Evolutionary conservation across 768 basidiomycete genomes (phyloP).

Genomic region (Leccinum uliginosum): DNA sequence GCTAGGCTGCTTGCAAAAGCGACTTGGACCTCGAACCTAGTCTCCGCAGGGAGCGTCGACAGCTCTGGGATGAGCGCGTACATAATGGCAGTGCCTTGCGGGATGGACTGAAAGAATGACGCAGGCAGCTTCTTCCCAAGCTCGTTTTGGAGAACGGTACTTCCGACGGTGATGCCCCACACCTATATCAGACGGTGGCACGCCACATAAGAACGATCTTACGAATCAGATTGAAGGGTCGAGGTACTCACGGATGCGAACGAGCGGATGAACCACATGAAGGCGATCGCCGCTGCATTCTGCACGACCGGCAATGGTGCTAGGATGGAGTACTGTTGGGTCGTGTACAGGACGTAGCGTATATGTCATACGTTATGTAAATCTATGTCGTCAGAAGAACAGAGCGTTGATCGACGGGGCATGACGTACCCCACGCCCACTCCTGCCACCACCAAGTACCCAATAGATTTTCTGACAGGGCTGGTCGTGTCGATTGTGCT

Average conservation of each 20-base stretch:
- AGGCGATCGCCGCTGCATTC: slow-evolving; percentile 43
- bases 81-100: slow-evolving; percentile 37
- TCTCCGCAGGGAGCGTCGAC: slow-evolving; percentile 28
- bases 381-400: background rate
- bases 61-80: slow-evolving; percentile 46
- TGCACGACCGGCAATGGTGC: slow-evolving; percentile 39
- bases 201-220: background rate
- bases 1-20: slow-evolving; percentile 40
- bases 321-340: slow-evolving; percentile 42
- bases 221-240: background rate
- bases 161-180: slow-evolving; percentile 48
- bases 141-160: slow-evolving; percentile 47
- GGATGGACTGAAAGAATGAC: slow-evolving; percentile 31
- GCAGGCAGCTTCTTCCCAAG: slow-evolving; percentile 39
- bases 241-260: slow-evolving; percentile 31
- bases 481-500: slow-evolving; percentile 26
- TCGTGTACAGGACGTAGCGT: slow-evolving; percentile 9
- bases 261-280: slow-evolving; percentile 36
- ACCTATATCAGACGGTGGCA: slow-evolving; percentile 24
- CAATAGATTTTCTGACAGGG: slow-evolving; percentile 19
- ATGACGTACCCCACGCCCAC: slow-evolving; percentile 4
- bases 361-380: background rate
- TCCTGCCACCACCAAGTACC: background rate
- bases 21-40: slow-evolving; percentile 32
- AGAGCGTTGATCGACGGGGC: background rate